A percentile compares a stretch with the other conserved stretches of the same genome.
Evolutionary conservation across 441 rosid species (phyloP).

Genomic region (Pelargonium myrrhifolium): DNA sequence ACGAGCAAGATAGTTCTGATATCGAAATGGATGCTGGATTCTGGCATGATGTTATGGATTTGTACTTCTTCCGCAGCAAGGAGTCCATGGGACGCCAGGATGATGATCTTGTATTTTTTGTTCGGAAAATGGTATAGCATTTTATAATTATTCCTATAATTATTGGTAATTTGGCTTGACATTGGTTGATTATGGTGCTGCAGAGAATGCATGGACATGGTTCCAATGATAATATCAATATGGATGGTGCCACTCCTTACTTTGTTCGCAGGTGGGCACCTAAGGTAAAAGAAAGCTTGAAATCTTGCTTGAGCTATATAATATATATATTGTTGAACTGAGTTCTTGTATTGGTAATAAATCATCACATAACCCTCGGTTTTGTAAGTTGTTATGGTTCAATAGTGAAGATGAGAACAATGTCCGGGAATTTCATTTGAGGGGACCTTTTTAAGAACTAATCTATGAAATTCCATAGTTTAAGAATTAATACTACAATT

Average conservation of each 20-base stretch:
- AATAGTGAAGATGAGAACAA: not conserved
- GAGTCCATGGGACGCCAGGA: conserved; percentile 74
- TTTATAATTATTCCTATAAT: too few relatives aligned
- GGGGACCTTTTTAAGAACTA: not conserved
- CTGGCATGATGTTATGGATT: conserved; percentile 81
- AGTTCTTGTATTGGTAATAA: not conserved
- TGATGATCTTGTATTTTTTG: conserved; percentile 79
- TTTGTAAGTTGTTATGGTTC: too few relatives aligned
- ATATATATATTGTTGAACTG: not conserved
- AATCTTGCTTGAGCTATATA: not conserved
- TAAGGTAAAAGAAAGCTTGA: not conserved
- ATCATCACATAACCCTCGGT: too few relatives aligned
- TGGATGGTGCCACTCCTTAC: not conserved
- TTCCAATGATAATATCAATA: not conserved
- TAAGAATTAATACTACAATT: too few relatives aligned
- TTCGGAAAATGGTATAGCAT: conserved; percentile 47
- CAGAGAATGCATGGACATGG: not conserved
- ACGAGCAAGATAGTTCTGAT: conserved; percentile 50
- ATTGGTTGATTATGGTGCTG: not conserved
- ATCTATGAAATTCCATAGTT: not conserved
- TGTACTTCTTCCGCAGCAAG: conserved; percentile 66
- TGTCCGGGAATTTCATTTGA: not conserved
- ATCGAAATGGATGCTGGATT: conserved; percentile 70
- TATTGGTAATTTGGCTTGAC: not conserved
- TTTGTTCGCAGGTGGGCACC: not conserved